Percentiles rank a stretch among this genome's conserved stretches.
Evolutionary conservation across 257 asterid genomes (phyloP).

Genomic region (Solanum tacnaense): DNA sequence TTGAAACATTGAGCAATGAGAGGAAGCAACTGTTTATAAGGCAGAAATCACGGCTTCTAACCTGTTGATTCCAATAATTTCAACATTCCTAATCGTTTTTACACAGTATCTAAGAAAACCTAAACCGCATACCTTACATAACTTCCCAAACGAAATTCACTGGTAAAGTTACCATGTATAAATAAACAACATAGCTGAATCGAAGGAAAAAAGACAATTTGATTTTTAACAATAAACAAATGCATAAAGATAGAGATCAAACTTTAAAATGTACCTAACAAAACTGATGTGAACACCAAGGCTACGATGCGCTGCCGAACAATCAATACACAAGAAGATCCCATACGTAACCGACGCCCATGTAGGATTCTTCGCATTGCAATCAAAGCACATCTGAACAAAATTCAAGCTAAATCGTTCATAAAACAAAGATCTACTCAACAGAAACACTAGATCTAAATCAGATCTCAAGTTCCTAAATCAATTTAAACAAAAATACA

Average conservation of each 20-base stretch:
- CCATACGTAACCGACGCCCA: conserved; percentile 99
- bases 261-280: conserved; percentile 44
- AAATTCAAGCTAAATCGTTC: neutral
- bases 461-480: conserved; percentile 46
- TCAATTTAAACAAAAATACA: neutral
- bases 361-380: conserved; percentile 92
- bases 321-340: conserved; percentile 90
- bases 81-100: neutral
- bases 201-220: neutral
- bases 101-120: neutral
- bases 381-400: conserved; percentile 90
- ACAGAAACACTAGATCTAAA: conserved; percentile 7
- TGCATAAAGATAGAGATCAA: neutral
- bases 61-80: neutral
- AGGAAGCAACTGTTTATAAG: neutral
- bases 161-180: neutral
- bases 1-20: neutral
- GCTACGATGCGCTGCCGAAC: conserved; percentile 89
- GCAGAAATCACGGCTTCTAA: neutral
- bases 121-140: neutral
- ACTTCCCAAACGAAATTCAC: neutral
- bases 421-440: neutral
- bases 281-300: conserved; percentile 96
- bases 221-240: neutral
- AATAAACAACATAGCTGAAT: too few species aligned